Base-by-base conservation (phyloP, 495 filamentous ascomycete species). In the Penicillium steckii region DNA sequence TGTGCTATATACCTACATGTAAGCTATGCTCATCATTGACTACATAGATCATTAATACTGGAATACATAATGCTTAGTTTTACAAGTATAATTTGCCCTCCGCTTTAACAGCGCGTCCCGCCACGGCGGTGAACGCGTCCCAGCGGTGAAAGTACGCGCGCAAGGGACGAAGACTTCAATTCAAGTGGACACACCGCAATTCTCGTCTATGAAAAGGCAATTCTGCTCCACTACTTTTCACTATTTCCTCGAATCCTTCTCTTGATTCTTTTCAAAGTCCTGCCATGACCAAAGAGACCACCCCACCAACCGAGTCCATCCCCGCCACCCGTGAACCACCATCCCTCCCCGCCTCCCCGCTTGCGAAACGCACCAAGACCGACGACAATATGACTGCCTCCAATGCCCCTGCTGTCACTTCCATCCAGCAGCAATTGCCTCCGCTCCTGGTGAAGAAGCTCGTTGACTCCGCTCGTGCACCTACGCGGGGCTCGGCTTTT, bases 401-500 rank as follows among this genome's bases (percentile, higher is more conserved):
- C 58, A 50, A 57, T 60, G 44, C 60, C 50, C 46, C 69, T 32
- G 70, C 67, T 18, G 67, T 70, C 13, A 74, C 63, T 40, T 68
- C 61, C 13, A 70, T 69, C 46, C 64, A 68, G 55, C 71, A 61
- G 57, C 66, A 67, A 23, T 72, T 66, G 55, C 86, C 85, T 13
- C 70, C 86, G 10, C 79, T 96, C 27, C 80, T 89, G 40, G 84
- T 98, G 64, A 91, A 96, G 81, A 91, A 92, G 67, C 84, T 97
- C 47, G 84, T 85, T 13, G 68, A 80, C 17, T 80, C 83, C 24
- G 94, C 83, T 8, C 80, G 76, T 15, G 79, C 89, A 25, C 94
- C 94, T 6, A 97, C 91, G 0, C 82, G 93, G 54, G 93, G 92
- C 44, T 92, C 87, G 58, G 86, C 86, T 27, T 91, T 91, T 61